Evolutionary conservation across 2,329 filamentous ascomycete genomes (phyloP).

Genomic region (Mycosphaerella arachidis): DNA sequence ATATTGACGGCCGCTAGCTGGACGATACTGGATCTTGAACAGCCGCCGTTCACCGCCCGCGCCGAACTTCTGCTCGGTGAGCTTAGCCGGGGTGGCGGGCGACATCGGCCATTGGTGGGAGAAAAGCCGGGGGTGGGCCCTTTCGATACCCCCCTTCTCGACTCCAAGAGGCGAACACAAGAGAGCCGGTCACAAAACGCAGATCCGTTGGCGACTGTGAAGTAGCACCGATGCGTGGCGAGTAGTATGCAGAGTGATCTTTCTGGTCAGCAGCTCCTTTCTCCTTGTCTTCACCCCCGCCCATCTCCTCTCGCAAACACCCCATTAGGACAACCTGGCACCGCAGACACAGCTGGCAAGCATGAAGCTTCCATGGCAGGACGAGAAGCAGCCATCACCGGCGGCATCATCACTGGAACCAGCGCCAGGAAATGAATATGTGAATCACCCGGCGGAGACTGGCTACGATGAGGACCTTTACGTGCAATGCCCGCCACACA

Average conservation of each 20-base stretch:
- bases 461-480: conserved; percentile 33
- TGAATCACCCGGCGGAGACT: background rate
- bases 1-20: no score
- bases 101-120: no score
- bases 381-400: background rate
- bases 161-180: background rate
- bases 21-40: no score
- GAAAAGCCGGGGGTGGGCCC: no score
- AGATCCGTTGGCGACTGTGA: background rate
- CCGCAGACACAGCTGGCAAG: background rate
- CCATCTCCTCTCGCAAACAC: background rate
- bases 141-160: background rate
- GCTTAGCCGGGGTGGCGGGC: no score
- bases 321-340: background rate
- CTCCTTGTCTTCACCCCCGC: background rate
- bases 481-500: conserved; percentile 43
- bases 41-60: no score
- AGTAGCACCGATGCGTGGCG: background rate
- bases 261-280: background rate
- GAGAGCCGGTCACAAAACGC: background rate
- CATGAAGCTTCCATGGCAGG: background rate
- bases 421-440: background rate
- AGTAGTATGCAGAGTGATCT: background rate
- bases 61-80: no score
- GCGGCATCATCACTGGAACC: background rate